Conservation (phyloP, 345 rosid species). For the Acer campestre region DNA sequence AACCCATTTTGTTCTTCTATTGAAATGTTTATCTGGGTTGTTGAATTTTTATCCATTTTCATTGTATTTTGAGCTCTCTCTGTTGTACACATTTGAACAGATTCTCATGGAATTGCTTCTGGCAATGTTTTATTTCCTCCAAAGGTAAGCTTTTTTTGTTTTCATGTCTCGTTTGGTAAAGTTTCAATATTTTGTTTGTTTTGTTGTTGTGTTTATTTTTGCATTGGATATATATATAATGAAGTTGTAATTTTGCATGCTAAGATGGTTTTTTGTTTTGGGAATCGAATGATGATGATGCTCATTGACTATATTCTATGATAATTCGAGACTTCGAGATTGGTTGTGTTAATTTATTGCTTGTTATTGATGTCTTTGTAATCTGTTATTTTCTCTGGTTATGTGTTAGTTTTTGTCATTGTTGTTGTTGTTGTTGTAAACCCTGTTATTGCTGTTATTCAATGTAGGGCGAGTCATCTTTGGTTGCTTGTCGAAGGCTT, state of each 20-base stretch:
- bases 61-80: not conserved
- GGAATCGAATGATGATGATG: no score
- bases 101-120: not conserved
- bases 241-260: not conserved
- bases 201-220: not conserved
- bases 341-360: not conserved
- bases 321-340: not conserved
- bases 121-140: conserved; percentile 21
- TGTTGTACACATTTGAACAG: not conserved
- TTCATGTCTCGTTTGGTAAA: not conserved
- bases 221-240: no score
- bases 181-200: not conserved
- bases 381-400: not conserved
- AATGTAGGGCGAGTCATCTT: conserved; percentile 47
- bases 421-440: not conserved
- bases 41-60: conserved; percentile 7
- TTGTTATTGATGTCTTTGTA: not conserved
- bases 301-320: not conserved
- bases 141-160: conserved; percentile 24
- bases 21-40: conserved; percentile 9
- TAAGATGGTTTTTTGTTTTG: not conserved
- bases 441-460: not conserved
- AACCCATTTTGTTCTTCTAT: not conserved
- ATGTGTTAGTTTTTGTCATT: not conserved
- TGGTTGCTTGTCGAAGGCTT: conserved; percentile 44